Conservation (phyloP, 108 stramenopile genomes). For the Craspedostauros australis region DNA sequence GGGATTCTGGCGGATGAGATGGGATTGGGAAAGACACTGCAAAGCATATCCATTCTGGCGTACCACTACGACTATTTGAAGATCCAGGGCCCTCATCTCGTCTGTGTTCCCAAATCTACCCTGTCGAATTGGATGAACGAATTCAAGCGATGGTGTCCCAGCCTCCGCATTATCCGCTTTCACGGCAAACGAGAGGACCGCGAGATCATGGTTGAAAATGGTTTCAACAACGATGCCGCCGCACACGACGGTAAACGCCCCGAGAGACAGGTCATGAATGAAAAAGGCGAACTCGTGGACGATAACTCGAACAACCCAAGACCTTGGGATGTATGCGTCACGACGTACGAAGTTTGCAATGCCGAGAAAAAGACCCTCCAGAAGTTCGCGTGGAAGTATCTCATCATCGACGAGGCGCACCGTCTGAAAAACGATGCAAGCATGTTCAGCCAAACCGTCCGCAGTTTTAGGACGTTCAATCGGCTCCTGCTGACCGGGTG, state of each 20-base stretch:
- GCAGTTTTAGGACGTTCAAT: constrained; percentile 82
- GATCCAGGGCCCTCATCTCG: constrained; percentile 88
- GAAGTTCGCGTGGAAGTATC: constrained; percentile 91
- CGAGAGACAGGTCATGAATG: constrained; percentile 49
- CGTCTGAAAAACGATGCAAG: constrained; percentile 94
- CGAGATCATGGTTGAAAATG: constrained; percentile 62
- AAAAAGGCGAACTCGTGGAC: constrained; percentile 68
- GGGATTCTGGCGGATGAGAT: constrained; percentile 98
- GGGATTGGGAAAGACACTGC: constrained; percentile 93
- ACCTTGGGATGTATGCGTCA: constrained; percentile 93
- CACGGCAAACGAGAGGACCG: constrained; percentile 89
- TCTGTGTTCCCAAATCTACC: constrained; percentile 97
- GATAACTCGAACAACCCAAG: constrained; percentile 79
- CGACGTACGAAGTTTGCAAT: constrained; percentile 96
- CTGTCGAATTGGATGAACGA: constrained; percentile 99
- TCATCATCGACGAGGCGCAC: constrained; percentile 98
- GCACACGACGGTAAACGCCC: constrained; percentile 74
- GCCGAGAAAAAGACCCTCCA: constrained; percentile 71
- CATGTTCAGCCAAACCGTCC: constrained; percentile 87
- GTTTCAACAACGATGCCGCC: constrained; percentile 75
- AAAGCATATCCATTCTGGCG: constrained; percentile 93
- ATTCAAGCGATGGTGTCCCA: constrained; percentile 91
- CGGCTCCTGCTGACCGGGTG: constrained; percentile 92
- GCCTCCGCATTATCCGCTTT: constrained; percentile 82
- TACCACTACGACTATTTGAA: constrained; percentile 70